Evolutionary conservation across 169 alveolate species (phyloP).

Genomic region (Amoebophrya sp.): DNA sequence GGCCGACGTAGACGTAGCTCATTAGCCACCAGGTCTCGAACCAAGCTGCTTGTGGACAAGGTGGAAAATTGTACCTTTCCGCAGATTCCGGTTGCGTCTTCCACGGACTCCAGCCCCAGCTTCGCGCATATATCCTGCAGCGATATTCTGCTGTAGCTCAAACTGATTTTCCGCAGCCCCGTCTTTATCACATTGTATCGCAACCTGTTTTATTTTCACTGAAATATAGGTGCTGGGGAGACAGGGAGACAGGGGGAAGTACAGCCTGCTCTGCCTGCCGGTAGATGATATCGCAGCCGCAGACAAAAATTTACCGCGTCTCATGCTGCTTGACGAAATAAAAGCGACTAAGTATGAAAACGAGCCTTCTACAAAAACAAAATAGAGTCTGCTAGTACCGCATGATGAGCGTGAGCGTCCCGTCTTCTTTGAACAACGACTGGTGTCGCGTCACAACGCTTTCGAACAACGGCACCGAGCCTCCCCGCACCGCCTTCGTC

Average conservation of each 20-base stretch:
- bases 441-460: slow-evolving; percentile 48
- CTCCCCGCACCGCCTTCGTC: slow-evolving; percentile 70
- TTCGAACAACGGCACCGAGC: slow-evolving; percentile 66
- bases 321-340: too few species aligned
- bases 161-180: slow-evolving; percentile 73
- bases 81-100: slow-evolving; percentile 73
- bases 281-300: too few species aligned
- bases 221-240: too few species aligned
- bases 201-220: too few species aligned
- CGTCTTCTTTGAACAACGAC: slow-evolving; percentile 56
- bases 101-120: slow-evolving; percentile 67
- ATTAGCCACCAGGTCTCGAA: too few species aligned
- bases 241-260: too few species aligned
- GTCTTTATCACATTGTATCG: slow-evolving; percentile 81
- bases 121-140: slow-evolving; percentile 61
- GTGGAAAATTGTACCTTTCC: slow-evolving; percentile 37
- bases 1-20: too few species aligned
- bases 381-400: too few species aligned
- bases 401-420: slow-evolving; percentile 55
- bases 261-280: too few species aligned
- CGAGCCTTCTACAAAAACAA: too few species aligned
- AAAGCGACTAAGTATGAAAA: too few species aligned
- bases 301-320: too few species aligned
- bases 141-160: slow-evolving; percentile 54
- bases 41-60: background rate